These are phyloP conservation scores for Osmanthus fragrans DNA, from an alignment of 257 asterid genomes.

Conservation along the genomic window DNA sequence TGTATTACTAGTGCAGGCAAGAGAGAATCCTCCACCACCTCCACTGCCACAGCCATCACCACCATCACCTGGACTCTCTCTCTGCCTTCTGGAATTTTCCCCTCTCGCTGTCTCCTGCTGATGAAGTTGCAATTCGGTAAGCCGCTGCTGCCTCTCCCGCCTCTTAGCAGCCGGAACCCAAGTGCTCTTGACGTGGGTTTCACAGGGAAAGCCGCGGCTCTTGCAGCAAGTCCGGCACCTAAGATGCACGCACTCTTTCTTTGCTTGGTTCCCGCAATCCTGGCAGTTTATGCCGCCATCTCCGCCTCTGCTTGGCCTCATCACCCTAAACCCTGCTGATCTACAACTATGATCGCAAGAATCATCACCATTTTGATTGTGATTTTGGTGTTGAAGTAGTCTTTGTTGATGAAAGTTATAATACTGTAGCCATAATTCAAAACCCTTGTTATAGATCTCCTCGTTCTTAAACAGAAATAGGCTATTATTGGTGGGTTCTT, in stretches of 20 bases:
- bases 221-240: constrained; percentile 68
- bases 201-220: constrained; percentile 61
- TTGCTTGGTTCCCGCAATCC: constrained; percentile 76
- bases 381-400: constrained; percentile 18
- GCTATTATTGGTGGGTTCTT: constrained; percentile 35
- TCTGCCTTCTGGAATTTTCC: constrained; percentile 29
- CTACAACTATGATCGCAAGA: constrained; percentile 1
- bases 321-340: constrained; percentile 27
- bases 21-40: neutral
- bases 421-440: constrained; percentile 74
- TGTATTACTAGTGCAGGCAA: neutral
- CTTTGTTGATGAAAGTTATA: constrained; percentile 53
- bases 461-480: constrained; percentile 57
- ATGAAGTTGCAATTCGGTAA: neutral
- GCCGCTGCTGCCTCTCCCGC: constrained; percentile 52
- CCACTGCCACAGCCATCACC: constrained; percentile 14
- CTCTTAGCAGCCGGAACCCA: constrained; percentile 69
- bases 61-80: constrained; percentile 27
- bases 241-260: constrained; percentile 61
- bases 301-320: constrained; percentile 30
- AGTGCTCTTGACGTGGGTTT: constrained; percentile 65
- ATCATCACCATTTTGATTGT: neutral
- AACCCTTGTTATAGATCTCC: constrained; percentile 84
- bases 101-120: constrained; percentile 4
- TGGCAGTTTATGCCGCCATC: constrained; percentile 43